These are phyloP conservation scores for Verticillium nonalfalfae DNA, from an alignment of 2,329 filamentous ascomycete genomes.

Conservation along the genomic window DNA sequence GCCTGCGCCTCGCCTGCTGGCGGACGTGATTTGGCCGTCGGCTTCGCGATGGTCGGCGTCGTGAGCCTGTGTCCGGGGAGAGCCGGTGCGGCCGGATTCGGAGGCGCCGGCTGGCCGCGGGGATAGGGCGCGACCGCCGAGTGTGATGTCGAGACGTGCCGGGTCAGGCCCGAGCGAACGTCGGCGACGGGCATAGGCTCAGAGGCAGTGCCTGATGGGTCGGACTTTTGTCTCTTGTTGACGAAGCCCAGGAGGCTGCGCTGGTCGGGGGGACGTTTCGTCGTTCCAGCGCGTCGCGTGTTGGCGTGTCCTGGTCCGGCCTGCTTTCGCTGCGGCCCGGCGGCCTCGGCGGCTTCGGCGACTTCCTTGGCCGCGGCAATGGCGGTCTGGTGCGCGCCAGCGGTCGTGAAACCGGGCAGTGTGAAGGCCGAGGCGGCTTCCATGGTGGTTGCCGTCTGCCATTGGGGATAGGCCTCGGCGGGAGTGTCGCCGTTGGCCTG, in stretches of 20 bases:
- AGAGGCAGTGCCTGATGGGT: slow-evolving; percentile 1
- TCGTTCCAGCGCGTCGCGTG: slow-evolving; percentile 17
- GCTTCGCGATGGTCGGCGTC: slow-evolving; percentile 20
- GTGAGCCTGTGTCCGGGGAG: slow-evolving; percentile 34
- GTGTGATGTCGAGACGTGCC: slow-evolving; percentile 10
- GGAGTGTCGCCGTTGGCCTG: background rate
- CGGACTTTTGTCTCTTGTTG: slow-evolving; percentile 14
- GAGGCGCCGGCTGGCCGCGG: slow-evolving; percentile 9
- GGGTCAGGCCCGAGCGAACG: background rate
- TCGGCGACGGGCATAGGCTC: background rate
- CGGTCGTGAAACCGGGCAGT: slow-evolving; percentile 56
- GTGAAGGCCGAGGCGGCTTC: slow-evolving; percentile 52
- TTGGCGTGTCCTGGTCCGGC: slow-evolving; percentile 6
- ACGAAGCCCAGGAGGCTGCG: slow-evolving; percentile 36
- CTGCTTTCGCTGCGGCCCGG: slow-evolving; percentile 8
- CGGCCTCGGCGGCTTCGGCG: slow-evolving; percentile 6
- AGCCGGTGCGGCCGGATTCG: slow-evolving; percentile 18
- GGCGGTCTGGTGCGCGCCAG: slow-evolving; percentile 44
- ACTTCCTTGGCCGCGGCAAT: slow-evolving; percentile 24
- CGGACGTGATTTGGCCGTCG: slow-evolving; percentile 22
- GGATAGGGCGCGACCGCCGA: slow-evolving; percentile 6
- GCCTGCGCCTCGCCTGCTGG: background rate
- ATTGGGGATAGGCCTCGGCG: background rate
- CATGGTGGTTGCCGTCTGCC: slow-evolving; percentile 49
- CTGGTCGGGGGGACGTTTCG: slow-evolving; percentile 29